Evolutionary conservation across 768 basidiomycete species (phyloP).

Genomic region (Polyporus arcularius): DNA sequence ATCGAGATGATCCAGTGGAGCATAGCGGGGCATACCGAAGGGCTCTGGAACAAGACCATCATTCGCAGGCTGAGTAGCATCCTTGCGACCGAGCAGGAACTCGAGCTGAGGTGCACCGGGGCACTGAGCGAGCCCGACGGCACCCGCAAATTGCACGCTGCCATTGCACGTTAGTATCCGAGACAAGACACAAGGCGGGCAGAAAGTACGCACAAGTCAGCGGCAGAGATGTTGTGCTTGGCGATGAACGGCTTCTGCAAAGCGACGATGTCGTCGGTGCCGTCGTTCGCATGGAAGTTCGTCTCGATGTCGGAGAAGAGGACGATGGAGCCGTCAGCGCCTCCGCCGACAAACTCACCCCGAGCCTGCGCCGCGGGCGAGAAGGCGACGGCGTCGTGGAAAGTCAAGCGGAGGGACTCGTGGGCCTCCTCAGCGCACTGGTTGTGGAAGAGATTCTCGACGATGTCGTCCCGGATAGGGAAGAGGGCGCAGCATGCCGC

Average conservation of each 20-base stretch:
- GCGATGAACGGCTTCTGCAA: slow-evolving; percentile 37
- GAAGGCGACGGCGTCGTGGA: slow-evolving; percentile 28
- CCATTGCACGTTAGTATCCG: not conserved
- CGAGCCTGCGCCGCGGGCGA: slow-evolving; percentile 10
- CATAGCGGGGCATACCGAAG: no score
- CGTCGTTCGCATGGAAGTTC: slow-evolving; percentile 12
- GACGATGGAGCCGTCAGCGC: slow-evolving; percentile 26
- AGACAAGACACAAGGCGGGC: no score
- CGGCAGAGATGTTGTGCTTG: slow-evolving; percentile 42
- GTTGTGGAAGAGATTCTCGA: slow-evolving; percentile 30
- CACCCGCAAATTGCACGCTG: slow-evolving; percentile 40
- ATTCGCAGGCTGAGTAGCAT: slow-evolving; percentile 13
- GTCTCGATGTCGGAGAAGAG: slow-evolving; percentile 23
- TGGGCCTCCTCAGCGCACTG: slow-evolving; percentile 35
- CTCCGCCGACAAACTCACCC: slow-evolving; percentile 22
- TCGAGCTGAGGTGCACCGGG: slow-evolving; percentile 40
- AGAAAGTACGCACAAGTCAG: slow-evolving; percentile 44
- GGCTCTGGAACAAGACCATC: slow-evolving; percentile 14
- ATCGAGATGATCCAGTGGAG: no score
- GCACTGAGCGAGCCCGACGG: slow-evolving; percentile 39
- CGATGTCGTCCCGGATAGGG: slow-evolving; percentile 33
- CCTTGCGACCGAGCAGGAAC: slow-evolving; percentile 35
- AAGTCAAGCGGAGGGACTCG: slow-evolving; percentile 30
- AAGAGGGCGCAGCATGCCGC: slow-evolving; percentile 35
- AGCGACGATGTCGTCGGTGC: slow-evolving; percentile 21